phyloP scores from a whole-genome alignment of 176 grass and related monocot genomes.

The Musa beccarii region DNA sequence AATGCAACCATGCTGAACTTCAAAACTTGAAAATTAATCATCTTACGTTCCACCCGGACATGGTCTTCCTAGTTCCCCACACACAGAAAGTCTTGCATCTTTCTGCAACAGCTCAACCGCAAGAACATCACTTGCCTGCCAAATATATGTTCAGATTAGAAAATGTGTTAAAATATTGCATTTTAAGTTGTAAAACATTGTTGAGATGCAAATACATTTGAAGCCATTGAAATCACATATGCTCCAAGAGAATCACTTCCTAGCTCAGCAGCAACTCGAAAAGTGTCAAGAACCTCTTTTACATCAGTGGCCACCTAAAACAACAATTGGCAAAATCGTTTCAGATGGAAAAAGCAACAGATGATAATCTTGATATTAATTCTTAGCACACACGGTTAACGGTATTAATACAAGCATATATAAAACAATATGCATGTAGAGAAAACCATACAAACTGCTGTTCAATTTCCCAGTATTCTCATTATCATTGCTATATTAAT shows the following conservation, averaged over 20 bases:
- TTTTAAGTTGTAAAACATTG: not conserved
- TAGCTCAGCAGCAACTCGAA: slow-evolving; percentile 71
- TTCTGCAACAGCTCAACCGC: slow-evolving; percentile 90
- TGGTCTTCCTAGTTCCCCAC: slow-evolving; percentile 65
- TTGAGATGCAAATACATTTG: slow-evolving; percentile 48
- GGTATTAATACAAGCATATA: not conserved
- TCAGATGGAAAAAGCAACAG: slow-evolving; percentile 7
- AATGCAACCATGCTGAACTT: not conserved
- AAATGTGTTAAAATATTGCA: not conserved
- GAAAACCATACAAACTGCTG: no score
- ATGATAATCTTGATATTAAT: not conserved
- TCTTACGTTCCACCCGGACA: slow-evolving; percentile 97
- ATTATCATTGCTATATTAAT: no score
- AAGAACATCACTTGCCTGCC: slow-evolving; percentile 87
- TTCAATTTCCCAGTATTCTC: no score
- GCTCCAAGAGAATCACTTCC: slow-evolving; percentile 78
- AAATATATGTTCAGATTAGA: not conserved
- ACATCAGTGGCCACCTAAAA: slow-evolving; percentile 59
- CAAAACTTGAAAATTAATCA: not conserved
- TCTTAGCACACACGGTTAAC: not conserved
- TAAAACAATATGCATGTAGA: no score
- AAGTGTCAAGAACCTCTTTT: slow-evolving; percentile 88
- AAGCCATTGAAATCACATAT: slow-evolving; percentile 98
- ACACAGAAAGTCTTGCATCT: slow-evolving; percentile 69
- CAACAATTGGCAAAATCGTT: not conserved